These are phyloP conservation scores for Monosporascus sp. DNA, from an alignment of 2,329 filamentous ascomycete species.

Conservation along the genomic window DNA sequence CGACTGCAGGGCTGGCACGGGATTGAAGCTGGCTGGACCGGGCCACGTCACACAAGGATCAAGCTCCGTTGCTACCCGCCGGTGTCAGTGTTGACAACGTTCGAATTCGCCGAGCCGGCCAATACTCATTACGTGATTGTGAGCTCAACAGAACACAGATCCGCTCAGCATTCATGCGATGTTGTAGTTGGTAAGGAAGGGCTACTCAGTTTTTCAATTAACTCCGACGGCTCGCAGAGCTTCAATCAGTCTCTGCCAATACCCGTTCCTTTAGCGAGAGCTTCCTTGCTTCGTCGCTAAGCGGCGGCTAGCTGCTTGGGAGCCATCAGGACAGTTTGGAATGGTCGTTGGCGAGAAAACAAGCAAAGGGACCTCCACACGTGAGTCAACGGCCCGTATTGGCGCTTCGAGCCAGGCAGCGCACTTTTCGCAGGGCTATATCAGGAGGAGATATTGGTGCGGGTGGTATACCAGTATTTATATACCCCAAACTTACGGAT, in stretches of 20 bases:
- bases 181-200: not conserved
- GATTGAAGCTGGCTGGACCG: not conserved
- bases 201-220: not conserved
- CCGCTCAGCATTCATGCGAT: not conserved
- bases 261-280: not conserved
- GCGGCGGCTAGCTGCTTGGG: not conserved
- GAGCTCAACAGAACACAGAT: not conserved
- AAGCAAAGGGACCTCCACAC: not conserved
- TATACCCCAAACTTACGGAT: not conserved
- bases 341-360: not conserved
- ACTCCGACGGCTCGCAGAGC: not conserved
- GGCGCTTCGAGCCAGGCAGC: not conserved
- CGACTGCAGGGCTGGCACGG: not conserved
- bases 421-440: not conserved
- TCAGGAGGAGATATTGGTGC: not conserved
- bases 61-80: not conserved
- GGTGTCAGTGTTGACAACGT: not conserved
- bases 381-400: not conserved
- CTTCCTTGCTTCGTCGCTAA: not conserved
- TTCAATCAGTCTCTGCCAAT: not conserved
- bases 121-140: not conserved
- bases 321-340: not conserved
- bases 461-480: not conserved
- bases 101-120: not conserved
- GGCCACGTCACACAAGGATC: not conserved